phyloP scores from a whole-genome alignment of 352 stramenopile species.

The Phytophthora colocasiae region DNA sequence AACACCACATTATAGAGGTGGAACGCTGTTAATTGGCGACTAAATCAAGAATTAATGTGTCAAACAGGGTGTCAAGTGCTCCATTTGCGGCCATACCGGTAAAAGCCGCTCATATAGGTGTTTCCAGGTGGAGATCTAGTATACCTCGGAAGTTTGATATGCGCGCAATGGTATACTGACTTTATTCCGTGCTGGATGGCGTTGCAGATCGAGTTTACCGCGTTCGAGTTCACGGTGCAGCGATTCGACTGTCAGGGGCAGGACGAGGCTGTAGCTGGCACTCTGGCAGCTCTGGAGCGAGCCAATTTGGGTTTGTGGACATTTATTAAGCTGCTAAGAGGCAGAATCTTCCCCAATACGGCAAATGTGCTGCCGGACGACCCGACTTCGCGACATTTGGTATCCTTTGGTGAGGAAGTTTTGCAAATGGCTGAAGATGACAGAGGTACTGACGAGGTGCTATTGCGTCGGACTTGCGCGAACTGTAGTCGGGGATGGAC shows the following conservation, averaged over 20 bases:
- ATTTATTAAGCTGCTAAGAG: constrained; percentile 61
- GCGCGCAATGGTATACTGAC: background rate
- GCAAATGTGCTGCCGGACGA: constrained; percentile 45
- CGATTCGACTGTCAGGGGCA: constrained; percentile 57
- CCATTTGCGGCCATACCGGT: constrained; percentile 69
- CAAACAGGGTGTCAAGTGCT: constrained; percentile 59
- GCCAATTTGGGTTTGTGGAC: constrained; percentile 51
- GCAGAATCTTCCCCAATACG: constrained; percentile 49
- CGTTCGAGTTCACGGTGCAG: constrained; percentile 59
- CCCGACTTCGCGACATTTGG: constrained; percentile 52
- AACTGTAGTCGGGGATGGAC: constrained; percentile 67
- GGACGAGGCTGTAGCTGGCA: constrained; percentile 30
- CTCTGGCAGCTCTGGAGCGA: constrained; percentile 26
- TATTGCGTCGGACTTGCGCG: constrained; percentile 2
- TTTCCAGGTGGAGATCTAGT: constrained; percentile 45
- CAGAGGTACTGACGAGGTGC: constrained; percentile 18
- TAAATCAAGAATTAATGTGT: constrained; percentile 6
- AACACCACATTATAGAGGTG: constrained; percentile 4
- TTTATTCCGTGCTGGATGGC: background rate
- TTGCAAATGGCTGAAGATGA: constrained; percentile 5
- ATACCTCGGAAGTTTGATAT: background rate
- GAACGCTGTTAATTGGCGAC: constrained; percentile 3
- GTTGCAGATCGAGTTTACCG: constrained; percentile 41
- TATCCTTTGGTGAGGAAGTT: constrained; percentile 64
- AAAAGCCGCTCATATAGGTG: constrained; percentile 72